Base-by-base conservation (phyloP, 306 rosid genomes). In the Hylodesmum podocarpum region DNA sequence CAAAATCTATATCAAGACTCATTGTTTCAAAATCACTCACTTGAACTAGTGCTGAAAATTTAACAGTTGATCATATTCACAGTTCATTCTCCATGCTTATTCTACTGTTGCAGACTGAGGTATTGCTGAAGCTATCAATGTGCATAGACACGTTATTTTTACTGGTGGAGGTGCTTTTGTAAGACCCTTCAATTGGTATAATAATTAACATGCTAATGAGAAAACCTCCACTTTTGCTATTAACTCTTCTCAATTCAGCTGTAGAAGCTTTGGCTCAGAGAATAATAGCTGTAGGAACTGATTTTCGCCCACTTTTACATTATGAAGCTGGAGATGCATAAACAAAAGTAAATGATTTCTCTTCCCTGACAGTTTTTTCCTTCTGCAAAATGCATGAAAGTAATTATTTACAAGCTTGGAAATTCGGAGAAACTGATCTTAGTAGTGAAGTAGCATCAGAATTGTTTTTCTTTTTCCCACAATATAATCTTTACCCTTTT, bases 91-190 rank as follows among this genome's bases (percentile, higher is more conserved):
- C 76, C 55, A 40, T 53, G 68, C 73, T 46, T 47, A 13, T 73
- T 76, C n/a, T 64, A 72, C 50, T 36, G 43, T 70, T 82, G 63
- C 85, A 93, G 98, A 91, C 88, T 13, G 92, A 86, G 84, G 86
- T 49, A 33, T 72, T 93, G 80, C 76, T n/a, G 71, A 81, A 88
- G 84, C 68, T 88, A 49, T 91, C 97, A 62, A 53, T 50, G 78
- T 85, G 96, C 79, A 64, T 40, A 85, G 54, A 39, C 74, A 79
- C 39, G 92, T 93, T 79, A 84, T 91, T 81, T 89, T 97, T 54
- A 93, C 97, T 16, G 97, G 98, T 31, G 98, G 98, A 74, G 98
- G 97, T 62, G 96, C 88, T 8, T 97, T 93, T 62, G 66, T 85
- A 46, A 86, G 92, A 79, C 89, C 92, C 3, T 81, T 89, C 80